Conservation (phyloP, 2,329 filamentous ascomycete species). For the Cordyceps cateniannulata region DNA sequence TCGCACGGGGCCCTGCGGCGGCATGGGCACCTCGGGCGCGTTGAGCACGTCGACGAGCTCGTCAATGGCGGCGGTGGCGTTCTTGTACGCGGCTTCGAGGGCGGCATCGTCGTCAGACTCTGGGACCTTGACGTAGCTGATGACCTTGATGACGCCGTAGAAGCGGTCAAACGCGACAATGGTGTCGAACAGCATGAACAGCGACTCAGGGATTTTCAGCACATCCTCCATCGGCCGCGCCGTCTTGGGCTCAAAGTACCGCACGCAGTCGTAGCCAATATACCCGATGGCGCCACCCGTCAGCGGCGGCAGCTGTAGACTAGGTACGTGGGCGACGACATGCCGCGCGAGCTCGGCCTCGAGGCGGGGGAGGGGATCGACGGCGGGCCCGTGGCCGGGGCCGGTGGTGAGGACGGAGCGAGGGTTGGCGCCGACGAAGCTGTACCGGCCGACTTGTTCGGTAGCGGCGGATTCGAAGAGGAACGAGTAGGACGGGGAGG, state of each 20-base stretch:
- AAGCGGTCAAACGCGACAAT: constrained; percentile 88
- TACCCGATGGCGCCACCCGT: constrained; percentile 93
- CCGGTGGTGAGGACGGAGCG: constrained; percentile 82
- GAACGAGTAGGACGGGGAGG: constrained; percentile 67
- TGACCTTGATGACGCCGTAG: constrained; percentile 46
- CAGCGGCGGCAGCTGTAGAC: constrained; percentile 74
- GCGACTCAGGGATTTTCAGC: constrained; percentile 79
- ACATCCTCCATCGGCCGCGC: constrained; percentile 81
- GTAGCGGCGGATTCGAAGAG: constrained; percentile 94
- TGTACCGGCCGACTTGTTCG: constrained; percentile 89
- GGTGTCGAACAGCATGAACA: constrained; percentile 97
- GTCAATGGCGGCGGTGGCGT: constrained; percentile 58
- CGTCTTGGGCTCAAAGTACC: constrained; percentile 98
- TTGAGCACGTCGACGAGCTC: constrained; percentile 66
- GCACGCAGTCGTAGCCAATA: constrained; percentile 94
- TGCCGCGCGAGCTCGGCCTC: constrained; percentile 73
- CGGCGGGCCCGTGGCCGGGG: constrained; percentile 70
- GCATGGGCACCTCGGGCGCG: constrained; percentile 68
- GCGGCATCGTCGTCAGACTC: constrained; percentile 20
- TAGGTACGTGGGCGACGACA: constrained; percentile 77
- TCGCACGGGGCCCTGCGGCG: constrained; percentile 66
- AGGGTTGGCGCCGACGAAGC: constrained; percentile 80
- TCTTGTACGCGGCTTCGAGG: constrained; percentile 52
- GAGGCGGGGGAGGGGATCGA: constrained; percentile 75
- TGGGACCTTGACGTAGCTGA: constrained; percentile 67